Percentiles rank a stretch among this genome's conserved stretches.
Evolutionary conservation across 2,329 filamentous ascomycete genomes (phyloP).

Genomic region (Fusarium keratoplasticum): DNA sequence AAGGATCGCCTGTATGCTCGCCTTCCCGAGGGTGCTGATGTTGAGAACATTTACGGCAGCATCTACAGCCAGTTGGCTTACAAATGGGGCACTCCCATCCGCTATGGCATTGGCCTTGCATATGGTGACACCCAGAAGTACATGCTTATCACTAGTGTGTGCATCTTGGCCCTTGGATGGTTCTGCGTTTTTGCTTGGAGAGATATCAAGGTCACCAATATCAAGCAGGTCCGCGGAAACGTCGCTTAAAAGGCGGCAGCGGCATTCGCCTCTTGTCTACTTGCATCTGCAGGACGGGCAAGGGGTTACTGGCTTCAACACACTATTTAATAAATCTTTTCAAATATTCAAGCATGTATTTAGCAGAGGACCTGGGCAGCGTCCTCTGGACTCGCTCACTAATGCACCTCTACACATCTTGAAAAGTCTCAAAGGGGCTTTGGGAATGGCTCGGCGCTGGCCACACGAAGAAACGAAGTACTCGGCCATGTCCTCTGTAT

Average conservation of each 20-base stretch:
- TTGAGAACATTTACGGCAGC: conserved; percentile 58
- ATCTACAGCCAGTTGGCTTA: conserved; percentile 67
- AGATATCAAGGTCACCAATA: conserved; percentile 62
- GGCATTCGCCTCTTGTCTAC: background rate
- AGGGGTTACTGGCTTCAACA: background rate
- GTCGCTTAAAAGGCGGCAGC: conserved; percentile 45
- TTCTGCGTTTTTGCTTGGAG: conserved; percentile 58
- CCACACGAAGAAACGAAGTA: background rate
- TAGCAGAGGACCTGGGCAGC: background rate
- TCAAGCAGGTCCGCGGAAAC: conserved; percentile 55
- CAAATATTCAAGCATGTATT: background rate
- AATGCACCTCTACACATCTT: background rate
- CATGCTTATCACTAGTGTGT: conserved; percentile 63
- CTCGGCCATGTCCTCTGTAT: background rate
- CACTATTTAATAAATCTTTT: background rate
- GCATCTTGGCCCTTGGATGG: conserved; percentile 56
- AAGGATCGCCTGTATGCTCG: conserved; percentile 60
- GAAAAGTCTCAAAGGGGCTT: background rate
- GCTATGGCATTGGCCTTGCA: conserved; percentile 68
- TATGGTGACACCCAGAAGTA: conserved; percentile 67
- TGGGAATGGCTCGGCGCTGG: background rate
- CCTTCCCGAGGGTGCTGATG: conserved; percentile 57
- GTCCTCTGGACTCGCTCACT: background rate
- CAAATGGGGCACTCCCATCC: conserved; percentile 58
- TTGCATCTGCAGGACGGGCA: background rate